Evolutionary conservation across 352 stramenopile genomes (phyloP), one percentile per base, ranked within the genome.

Genomic region (Pythium dissimile): DNA sequence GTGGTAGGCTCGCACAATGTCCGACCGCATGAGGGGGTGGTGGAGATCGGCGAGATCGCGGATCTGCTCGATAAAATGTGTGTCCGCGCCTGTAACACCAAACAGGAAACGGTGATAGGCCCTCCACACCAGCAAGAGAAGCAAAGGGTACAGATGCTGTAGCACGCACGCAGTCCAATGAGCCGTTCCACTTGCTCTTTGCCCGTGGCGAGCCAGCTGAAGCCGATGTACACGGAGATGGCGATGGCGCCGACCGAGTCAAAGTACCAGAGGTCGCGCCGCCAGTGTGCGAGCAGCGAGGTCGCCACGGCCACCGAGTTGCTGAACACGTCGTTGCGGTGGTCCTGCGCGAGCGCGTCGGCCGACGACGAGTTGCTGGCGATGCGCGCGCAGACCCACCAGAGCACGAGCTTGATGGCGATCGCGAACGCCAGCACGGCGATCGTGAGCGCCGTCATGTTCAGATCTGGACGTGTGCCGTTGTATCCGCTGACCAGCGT

Each of bases 151-250:
- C n/a, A n/a, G n/a, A n/a, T n/a, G n/a, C n/a, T n/a, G n/a, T n/a
- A 26, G 18, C 18, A 88, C 80, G 54, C 84, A 94, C 84, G 74
- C 53, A 92, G 56, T n/a, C 86, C 89, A 24, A 94, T 81, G 50
- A 97, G 84, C 5, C 84, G 86, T 62, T 94, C 77, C 48, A 98
- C 96, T 73, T 99, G 94, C 59, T 98, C 95, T 59, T 97, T 97
- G 46, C 93, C 95, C 1, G 95, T 98, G 11, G 77, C 70, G 49
- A 97, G 88, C 96, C 96, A 99, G 58, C 89, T 97, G 28, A 90
- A 80, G 20, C 96, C 96, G 60, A 99, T 98, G 71, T 98, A 99
- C 4, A 98, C 38, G 5, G 91, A 98, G 66, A 99, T 98, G 12
- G 89, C 46, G 64, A 98, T 98, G 42, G 93, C 96, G 30, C 94